A percentile compares a stretch with the other conserved stretches of the same genome.
These are phyloP conservation scores for Backusella australiensis DNA, from an alignment of 192 early-diverging fungal genomes.

Conservation along the genomic window DNA sequence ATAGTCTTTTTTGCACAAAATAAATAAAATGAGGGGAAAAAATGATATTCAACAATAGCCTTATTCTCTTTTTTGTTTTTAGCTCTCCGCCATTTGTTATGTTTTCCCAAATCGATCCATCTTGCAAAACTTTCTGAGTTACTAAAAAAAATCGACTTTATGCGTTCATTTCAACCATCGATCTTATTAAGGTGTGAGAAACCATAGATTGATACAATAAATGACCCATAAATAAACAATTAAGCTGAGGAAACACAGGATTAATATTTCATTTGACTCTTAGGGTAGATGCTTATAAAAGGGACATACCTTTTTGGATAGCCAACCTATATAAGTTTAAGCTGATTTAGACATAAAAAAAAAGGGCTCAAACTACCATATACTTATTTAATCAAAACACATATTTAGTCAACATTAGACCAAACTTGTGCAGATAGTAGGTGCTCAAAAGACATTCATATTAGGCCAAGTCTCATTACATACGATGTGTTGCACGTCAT, in stretches of 20 bases:
- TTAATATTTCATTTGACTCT: slow-evolving; percentile 1
- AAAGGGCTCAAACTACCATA: background rate
- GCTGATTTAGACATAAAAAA: background rate
- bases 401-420: background rate
- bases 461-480: slow-evolving; percentile 55
- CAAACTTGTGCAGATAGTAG: background rate
- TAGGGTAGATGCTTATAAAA: background rate
- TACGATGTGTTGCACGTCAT: slow-evolving; percentile 73
- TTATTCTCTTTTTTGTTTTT: background rate
- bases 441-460: background rate
- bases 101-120: background rate
- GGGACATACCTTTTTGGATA: background rate
- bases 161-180: background rate
- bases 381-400: background rate
- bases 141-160: background rate
- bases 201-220: background rate
- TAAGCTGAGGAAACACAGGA: background rate
- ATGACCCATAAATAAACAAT: background rate
- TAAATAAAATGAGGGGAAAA: background rate
- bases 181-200: background rate
- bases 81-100: background rate
- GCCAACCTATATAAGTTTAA: background rate
- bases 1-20: background rate
- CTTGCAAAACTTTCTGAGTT: slow-evolving; percentile 2
- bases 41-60: background rate